phyloP scores from a whole-genome alignment of 768 basidiomycete genomes.

The Steccherinum ochraceum region DNA sequence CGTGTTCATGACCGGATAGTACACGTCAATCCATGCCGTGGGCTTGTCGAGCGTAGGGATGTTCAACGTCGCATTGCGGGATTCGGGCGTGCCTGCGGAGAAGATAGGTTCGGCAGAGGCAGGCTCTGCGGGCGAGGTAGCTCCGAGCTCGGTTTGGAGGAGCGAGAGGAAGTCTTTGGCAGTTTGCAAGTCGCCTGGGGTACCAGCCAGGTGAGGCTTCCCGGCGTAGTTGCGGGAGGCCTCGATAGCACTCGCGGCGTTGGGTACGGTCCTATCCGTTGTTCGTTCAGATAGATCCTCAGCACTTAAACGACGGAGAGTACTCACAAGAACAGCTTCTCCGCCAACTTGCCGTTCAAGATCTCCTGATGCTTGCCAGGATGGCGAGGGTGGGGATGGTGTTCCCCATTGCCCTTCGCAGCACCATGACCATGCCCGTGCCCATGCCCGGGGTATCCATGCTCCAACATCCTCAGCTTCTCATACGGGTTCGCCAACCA shows the following conservation, averaged over 20 bases:
- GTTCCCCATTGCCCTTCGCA: neutral
- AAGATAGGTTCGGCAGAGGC: constrained; percentile 46
- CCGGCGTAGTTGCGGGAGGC: constrained; percentile 48
- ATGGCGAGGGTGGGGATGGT: constrained; percentile 12
- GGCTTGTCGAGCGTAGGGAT: constrained; percentile 36
- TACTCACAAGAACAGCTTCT: constrained; percentile 40
- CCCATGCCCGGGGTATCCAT: neutral
- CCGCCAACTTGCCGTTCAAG: constrained; percentile 31
- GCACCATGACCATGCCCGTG: neutral
- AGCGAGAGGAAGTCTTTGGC: constrained; percentile 62
- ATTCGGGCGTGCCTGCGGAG: constrained; percentile 60
- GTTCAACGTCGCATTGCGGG: constrained; percentile 59
- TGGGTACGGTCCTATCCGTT: constrained; percentile 40
- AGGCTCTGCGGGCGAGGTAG: constrained; percentile 30
- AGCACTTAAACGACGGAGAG: neutral
- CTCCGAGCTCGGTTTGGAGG: constrained; percentile 61
- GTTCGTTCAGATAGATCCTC: neutral
- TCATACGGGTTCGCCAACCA: constrained; percentile 8
- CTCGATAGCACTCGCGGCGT: constrained; percentile 39
- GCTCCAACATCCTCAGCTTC: neutral
- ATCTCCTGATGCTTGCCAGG: constrained; percentile 14
- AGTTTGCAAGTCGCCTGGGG: constrained; percentile 46
- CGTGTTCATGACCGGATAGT: constrained; percentile 84
- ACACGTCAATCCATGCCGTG: constrained; percentile 76
- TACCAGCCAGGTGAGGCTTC: constrained; percentile 58